Percentiles rank a stretch among this genome's conserved stretches.
phyloP scores from a whole-genome alignment of 2,329 filamentous ascomycete genomes.

The Torrubiella hemipterigena region DNA sequence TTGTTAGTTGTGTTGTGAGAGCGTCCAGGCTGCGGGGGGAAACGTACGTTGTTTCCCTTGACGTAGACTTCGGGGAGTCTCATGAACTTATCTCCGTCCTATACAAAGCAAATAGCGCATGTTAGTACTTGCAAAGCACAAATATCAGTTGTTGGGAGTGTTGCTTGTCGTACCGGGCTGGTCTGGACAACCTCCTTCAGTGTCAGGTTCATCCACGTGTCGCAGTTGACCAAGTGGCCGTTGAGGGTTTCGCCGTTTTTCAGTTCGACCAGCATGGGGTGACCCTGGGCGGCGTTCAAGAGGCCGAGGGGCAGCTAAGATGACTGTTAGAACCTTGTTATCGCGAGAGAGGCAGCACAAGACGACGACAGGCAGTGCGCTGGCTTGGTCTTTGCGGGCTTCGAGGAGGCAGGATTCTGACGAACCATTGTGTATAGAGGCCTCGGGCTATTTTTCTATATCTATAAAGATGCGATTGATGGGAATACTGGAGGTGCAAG shows the following conservation, averaged over 20 bases:
- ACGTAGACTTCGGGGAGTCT: slow-evolving; percentile 90
- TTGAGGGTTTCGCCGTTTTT: slow-evolving; percentile 97
- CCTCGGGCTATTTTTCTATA: not conserved
- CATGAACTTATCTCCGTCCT: slow-evolving; percentile 91
- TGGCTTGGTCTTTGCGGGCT: not conserved
- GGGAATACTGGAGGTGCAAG: not conserved
- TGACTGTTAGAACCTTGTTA: no score
- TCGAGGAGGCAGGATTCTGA: not conserved
- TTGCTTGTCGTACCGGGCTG: slow-evolving; percentile 48
- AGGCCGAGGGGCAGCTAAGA: slow-evolving; percentile 62
- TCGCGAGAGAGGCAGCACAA: slow-evolving; percentile 12
- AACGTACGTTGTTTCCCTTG: slow-evolving; percentile 85
- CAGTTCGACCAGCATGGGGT: slow-evolving; percentile 94
- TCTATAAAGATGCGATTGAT: not conserved
- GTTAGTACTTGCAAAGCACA: slow-evolving; percentile 3
- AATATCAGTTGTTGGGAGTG: not conserved
- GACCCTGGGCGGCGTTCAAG: slow-evolving; percentile 89
- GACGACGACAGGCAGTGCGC: not conserved
- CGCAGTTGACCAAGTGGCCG: slow-evolving; percentile 89
- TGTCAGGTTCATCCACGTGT: slow-evolving; percentile 99
- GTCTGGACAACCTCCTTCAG: slow-evolving; percentile 96
- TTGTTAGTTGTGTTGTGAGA: not conserved
- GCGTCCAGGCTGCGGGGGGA: not conserved
- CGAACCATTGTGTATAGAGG: not conserved
- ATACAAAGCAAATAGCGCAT: not conserved